A percentile compares a stretch with the other conserved stretches of the same genome.
Conservation (phyloP, 2,329 filamentous ascomycete species). For the Trichophyton benhamiae region DNA sequence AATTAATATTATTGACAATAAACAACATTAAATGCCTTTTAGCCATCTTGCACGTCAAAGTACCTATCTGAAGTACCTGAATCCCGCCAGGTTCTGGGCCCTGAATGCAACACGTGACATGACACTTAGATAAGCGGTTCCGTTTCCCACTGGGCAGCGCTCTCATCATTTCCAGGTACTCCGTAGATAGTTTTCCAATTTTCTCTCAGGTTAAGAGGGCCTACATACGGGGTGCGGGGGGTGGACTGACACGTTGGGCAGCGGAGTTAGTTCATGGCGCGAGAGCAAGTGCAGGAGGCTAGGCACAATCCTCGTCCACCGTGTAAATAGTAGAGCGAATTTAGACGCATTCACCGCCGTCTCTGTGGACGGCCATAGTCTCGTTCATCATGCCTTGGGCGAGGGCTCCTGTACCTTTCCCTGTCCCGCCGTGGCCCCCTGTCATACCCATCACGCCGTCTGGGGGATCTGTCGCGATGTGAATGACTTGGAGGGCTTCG, state of each 20-base stretch:
- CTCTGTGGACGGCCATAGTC: not conserved
- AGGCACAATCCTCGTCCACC: not conserved
- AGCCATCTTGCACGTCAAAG: too few species aligned
- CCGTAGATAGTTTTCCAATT: not conserved
- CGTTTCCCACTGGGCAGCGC: not conserved
- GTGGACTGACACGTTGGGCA: not conserved
- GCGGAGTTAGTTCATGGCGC: not conserved
- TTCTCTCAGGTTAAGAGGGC: not conserved
- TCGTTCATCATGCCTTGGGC: conserved; percentile 15
- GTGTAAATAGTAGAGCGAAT: not conserved
- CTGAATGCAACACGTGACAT: not conserved
- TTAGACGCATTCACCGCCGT: not conserved
- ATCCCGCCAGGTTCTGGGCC: too few species aligned
- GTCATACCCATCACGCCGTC: conserved; percentile 22
- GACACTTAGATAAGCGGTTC: not conserved
- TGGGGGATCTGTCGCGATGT: conserved; percentile 19
- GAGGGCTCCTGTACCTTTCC: conserved; percentile 12
- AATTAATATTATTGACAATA: too few species aligned
- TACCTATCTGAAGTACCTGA: too few species aligned
- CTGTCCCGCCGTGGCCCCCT: conserved; percentile 1
- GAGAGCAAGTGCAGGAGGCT: not conserved
- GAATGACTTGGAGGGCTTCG: conserved; percentile 31
- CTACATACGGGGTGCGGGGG: not conserved
- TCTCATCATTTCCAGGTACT: not conserved
- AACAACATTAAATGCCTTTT: too few species aligned